These are phyloP conservation scores for Sechiopsis laciniata DNA, from an alignment of 306 rosid genomes.

Conservation along the genomic window DNA sequence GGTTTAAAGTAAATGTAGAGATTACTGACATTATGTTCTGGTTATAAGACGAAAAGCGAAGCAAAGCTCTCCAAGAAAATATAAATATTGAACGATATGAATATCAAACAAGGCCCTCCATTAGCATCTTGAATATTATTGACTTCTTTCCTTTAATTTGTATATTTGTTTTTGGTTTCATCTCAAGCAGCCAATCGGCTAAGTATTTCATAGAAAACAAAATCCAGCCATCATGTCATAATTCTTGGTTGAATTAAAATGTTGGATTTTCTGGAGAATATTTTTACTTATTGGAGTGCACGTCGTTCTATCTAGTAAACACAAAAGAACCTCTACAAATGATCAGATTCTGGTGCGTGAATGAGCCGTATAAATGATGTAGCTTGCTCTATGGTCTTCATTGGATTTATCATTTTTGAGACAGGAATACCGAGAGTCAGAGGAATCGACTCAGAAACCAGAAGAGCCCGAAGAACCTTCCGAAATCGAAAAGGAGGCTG, in stretches of 20 bases:
- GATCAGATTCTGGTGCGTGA: constrained; percentile 4
- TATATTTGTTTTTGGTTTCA: too few species aligned
- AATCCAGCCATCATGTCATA: too few species aligned
- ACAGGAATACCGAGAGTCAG: constrained; percentile 52
- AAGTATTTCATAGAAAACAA: too few species aligned
- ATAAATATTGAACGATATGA: too few species aligned
- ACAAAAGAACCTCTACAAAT: neutral
- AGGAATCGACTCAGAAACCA: constrained; percentile 27
- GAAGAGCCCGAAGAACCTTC: constrained; percentile 41
- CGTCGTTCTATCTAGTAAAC: neutral
- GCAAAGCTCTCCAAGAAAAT: too few species aligned
- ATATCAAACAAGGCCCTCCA: too few species aligned
- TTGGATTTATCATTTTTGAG: constrained; percentile 21
- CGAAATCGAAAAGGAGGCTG: constrained; percentile 39
- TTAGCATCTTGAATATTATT: too few species aligned
- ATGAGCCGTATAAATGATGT: neutral
- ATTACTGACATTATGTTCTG: too few species aligned
- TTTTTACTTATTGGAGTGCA: neutral
- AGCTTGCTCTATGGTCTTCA: constrained; percentile 8
- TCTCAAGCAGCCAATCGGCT: too few species aligned
- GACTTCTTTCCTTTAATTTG: too few species aligned
- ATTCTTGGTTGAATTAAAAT: neutral
- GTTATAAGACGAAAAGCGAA: too few species aligned
- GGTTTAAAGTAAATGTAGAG: too few species aligned
- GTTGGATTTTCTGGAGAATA: neutral